Evolutionary conservation across 345 rosid species (phyloP), one percentile per base, ranked within the genome.

Genomic region (Corchorus capsularis): DNA sequence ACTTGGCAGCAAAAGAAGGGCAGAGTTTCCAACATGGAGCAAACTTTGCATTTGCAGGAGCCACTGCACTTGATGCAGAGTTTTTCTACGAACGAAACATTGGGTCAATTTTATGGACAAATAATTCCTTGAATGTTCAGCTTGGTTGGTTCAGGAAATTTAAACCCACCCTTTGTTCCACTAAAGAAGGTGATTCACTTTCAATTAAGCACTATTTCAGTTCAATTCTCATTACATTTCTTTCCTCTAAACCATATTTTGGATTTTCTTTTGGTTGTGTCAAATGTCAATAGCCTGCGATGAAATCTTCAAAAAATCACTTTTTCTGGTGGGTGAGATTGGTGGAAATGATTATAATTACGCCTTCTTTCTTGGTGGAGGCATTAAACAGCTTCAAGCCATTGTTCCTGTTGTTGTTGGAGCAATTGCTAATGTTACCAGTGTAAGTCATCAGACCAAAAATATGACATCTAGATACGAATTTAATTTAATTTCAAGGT

Each of bases 271-370:
- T 12, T 65, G 2, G n/a, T 19, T 12, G n/a, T 16, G 59, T 45
- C 35, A 9, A 27, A 27, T n/a, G n/a, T n/a, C 27, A 27, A 27
- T 79, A 91, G 93, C 84, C 19, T 91, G 96, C 50, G 71, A 82
- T 10, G 50, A 32, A 5, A 86, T 86, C 78, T 83, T 90, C 63
- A 87, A 72, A 72, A 92, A 85, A 77, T 86, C 97, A 7, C 78
- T 92, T 19, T 87, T 92, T 77, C 27, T 89, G 61, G 87, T 92
- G 17, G 94, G 94, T 19, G 94, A 92, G 79, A 90, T 92, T 0
- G 97, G 94, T 39, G 97, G 94, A 41, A 92, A 90, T 66, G 97
- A 92, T 75, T 92, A 88, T 78, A 92, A 86, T 71, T 87, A 84
- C 61, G 75, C 87, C 4, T 83, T 78, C 69, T 80, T 89, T 69